A percentile compares a stretch with the other conserved stretches of the same genome.
These are phyloP conservation scores for Olyra latifolia DNA, from an alignment of 176 grass and related monocot genomes.

Conservation along the genomic window DNA sequence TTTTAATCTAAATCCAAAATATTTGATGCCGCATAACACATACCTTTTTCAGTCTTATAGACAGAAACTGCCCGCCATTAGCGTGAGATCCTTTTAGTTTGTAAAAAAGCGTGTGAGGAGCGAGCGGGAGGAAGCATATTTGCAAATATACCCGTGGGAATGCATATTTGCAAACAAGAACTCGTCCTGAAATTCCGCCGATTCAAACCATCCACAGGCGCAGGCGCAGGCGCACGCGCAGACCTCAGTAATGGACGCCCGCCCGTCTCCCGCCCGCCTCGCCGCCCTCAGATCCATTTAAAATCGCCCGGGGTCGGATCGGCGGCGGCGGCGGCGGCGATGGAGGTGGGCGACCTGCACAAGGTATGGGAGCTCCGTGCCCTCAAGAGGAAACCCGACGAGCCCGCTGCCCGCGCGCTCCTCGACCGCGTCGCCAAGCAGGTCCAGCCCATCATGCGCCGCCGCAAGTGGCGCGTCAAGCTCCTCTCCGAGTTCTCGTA, in stretches of 20 bases:
- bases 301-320: neutral
- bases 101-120: too few species aligned
- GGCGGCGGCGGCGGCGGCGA: slow-evolving; percentile 44
- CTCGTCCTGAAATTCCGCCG: neutral
- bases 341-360: slow-evolving; percentile 81
- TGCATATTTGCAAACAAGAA: too few species aligned
- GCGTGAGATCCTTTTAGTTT: too few species aligned
- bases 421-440: slow-evolving; percentile 86
- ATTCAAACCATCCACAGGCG: neutral
- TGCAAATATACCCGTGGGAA: too few species aligned
- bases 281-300: slow-evolving; percentile 5
- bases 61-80: too few species aligned
- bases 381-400: slow-evolving; percentile 73
- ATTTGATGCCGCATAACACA: too few species aligned
- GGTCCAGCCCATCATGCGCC: slow-evolving; percentile 96
- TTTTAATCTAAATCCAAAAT: too few species aligned
- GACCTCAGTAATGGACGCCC: neutral
- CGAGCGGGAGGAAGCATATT: too few species aligned
- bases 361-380: slow-evolving; percentile 90
- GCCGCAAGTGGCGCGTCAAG: slow-evolving; percentile 93
- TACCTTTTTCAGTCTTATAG: too few species aligned
- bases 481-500: slow-evolving; percentile 93
- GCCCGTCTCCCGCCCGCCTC: neutral
- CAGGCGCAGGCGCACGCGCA: too few species aligned
- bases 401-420: slow-evolving; percentile 55